phyloP scores from a whole-genome alignment of 1,284 basidiomycete genomes.

The Leccinum fuscescens region DNA sequence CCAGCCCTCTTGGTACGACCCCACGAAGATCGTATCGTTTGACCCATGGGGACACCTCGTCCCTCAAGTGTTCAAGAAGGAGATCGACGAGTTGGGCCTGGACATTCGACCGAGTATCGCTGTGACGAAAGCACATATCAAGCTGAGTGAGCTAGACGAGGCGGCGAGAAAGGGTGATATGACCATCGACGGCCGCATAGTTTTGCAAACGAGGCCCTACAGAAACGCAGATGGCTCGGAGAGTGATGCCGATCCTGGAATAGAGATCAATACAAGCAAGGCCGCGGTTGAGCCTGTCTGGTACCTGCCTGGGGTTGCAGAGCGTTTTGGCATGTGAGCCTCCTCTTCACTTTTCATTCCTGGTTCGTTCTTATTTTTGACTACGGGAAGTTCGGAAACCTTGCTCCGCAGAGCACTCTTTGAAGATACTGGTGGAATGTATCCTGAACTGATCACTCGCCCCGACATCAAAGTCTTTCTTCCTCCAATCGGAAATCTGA shows the following conservation, averaged over 20 bases:
- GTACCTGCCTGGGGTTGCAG: conserved; percentile 92
- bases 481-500: too few species aligned
- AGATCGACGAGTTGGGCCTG: conserved; percentile 63
- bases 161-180: conserved; percentile 73
- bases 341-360: neutral
- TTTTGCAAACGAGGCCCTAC: conserved; percentile 62
- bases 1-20: conserved; percentile 80
- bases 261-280: conserved; percentile 87
- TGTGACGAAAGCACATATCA: conserved; percentile 85
- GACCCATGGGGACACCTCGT: conserved; percentile 95
- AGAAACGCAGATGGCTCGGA: conserved; percentile 60
- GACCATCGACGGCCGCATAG: conserved; percentile 80
- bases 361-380: neutral
- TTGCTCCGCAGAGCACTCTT: too few species aligned
- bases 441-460: too few species aligned
- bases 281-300: conserved; percentile 92
- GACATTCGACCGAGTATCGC: conserved; percentile 91
- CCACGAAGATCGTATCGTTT: conserved; percentile 86
- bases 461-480: too few species aligned
- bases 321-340: conserved; percentile 84
- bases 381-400: too few species aligned
- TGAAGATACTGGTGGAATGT: too few species aligned
- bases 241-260: conserved; percentile 68
- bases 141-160: conserved; percentile 90
- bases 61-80: conserved; percentile 72